phyloP scores from a whole-genome alignment of 441 rosid species.

The Gossypium gossypioides region DNA sequence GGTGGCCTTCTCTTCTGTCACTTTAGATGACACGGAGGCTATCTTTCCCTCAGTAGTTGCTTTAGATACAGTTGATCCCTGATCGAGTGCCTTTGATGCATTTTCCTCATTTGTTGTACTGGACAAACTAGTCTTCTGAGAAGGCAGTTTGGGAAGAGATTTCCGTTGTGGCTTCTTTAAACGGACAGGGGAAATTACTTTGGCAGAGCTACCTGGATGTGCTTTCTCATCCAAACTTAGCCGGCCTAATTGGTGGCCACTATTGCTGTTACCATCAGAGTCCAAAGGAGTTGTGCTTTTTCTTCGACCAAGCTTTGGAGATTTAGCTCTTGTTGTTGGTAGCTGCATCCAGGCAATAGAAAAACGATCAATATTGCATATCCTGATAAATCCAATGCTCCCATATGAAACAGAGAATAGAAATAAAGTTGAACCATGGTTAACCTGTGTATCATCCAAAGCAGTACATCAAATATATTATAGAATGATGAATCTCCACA shows the following conservation, averaged over 20 bases:
- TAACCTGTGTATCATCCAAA: not conserved
- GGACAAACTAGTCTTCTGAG: conserved; percentile 52
- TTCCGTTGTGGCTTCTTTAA: conserved; percentile 60
- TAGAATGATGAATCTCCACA: not conserved
- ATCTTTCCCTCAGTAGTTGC: conserved; percentile 14
- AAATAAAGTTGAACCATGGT: not conserved
- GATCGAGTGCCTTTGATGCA: conserved; percentile 29
- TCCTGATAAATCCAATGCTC: not conserved
- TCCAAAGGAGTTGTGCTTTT: conserved; percentile 44
- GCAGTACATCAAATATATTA: no score
- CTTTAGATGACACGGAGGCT: conserved; percentile 7
- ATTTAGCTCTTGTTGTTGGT: conserved; percentile 57
- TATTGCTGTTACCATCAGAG: conserved; percentile 38
- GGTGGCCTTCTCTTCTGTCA: conserved; percentile 11
- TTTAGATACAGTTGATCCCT: conserved; percentile 18
- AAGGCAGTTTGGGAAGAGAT: conserved; percentile 89
- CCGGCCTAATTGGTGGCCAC: conserved; percentile 30
- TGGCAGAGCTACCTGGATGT: conserved; percentile 29
- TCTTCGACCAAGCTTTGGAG: conserved; percentile 89
- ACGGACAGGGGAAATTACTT: conserved; percentile 38
- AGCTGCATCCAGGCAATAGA: conserved; percentile 40
- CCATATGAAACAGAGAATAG: not conserved
- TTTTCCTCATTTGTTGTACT: conserved; percentile 24
- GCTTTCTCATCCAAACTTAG: conserved; percentile 66
- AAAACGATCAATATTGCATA: not conserved